These are phyloP conservation scores for Tricholoma matsutake DNA, from an alignment of 768 basidiomycete genomes.

Conservation along the genomic window DNA sequence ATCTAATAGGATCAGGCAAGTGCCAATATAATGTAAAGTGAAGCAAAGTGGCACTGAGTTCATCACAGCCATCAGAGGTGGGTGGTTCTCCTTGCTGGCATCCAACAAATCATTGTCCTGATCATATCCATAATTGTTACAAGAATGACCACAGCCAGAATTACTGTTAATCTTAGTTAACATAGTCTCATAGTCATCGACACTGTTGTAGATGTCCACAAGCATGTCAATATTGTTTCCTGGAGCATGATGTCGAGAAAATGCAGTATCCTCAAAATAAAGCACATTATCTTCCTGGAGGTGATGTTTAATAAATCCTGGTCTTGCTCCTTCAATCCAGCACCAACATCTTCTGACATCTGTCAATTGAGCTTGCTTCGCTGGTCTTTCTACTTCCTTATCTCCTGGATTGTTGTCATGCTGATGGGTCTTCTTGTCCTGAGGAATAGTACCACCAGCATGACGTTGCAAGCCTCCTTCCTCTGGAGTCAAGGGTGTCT, in stretches of 20 bases:
- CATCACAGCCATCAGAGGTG: not conserved
- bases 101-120: not conserved
- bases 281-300: not conserved
- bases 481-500: not conserved
- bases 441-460: not conserved
- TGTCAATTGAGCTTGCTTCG: constrained; percentile 18
- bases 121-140: not conserved
- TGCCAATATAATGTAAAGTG: no score
- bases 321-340: not conserved
- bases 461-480: not conserved
- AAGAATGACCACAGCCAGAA: not conserved
- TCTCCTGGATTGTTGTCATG: not conserved
- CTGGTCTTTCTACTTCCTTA: constrained; percentile 1
- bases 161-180: not conserved
- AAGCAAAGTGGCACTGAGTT: not conserved
- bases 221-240: not conserved
- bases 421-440: not conserved
- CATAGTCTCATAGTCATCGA: not conserved
- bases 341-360: constrained; percentile 1
- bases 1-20: no score
- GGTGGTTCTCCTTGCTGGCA: constrained; percentile 9
- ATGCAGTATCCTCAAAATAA: constrained; percentile 1
- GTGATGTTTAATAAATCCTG: not conserved
- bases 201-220: not conserved
- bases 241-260: not conserved